These are phyloP conservation scores for Globisporangium sylvaticum DNA, from an alignment of 352 stramenopile species.

Conservation along the genomic window DNA sequence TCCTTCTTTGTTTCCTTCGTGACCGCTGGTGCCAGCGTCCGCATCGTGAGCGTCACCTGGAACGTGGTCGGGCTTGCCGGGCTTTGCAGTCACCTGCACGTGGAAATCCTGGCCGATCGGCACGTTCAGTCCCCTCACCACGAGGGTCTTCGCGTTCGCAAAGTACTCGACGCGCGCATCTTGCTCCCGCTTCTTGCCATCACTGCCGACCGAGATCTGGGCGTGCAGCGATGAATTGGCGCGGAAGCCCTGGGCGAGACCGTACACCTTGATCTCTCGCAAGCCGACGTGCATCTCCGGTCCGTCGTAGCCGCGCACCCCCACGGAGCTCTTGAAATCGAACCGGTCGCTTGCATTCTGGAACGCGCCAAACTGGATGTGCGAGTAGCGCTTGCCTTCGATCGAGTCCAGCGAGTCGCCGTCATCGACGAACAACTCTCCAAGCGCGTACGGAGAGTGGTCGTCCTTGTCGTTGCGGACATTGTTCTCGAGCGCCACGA, in stretches of 20 bases:
- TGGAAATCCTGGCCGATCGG: constrained; percentile 48
- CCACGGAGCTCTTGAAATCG: constrained; percentile 32
- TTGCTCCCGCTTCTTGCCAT: not conserved
- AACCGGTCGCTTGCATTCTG: constrained; percentile 35
- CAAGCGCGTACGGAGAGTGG: constrained; percentile 24
- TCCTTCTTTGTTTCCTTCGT: not conserved
- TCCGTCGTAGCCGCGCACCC: constrained; percentile 50
- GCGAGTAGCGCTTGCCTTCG: constrained; percentile 47
- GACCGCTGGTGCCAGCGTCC: not conserved
- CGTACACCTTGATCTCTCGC: constrained; percentile 50
- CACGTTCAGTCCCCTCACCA: constrained; percentile 43
- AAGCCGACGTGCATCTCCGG: constrained; percentile 65
- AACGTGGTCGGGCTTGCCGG: constrained; percentile 15
- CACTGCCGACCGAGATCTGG: constrained; percentile 9
- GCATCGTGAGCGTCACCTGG: constrained; percentile 11
- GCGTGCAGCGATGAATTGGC: constrained; percentile 57
- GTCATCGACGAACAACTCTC: constrained; percentile 74
- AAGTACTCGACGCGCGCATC: constrained; percentile 59
- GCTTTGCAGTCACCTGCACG: constrained; percentile 28
- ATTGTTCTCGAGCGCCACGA: constrained; percentile 41
- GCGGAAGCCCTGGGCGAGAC: constrained; percentile 39
- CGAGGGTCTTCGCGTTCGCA: constrained; percentile 55
- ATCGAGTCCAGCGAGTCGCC: constrained; percentile 67
- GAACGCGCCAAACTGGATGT: constrained; percentile 37
- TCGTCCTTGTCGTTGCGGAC: not conserved